Percentiles rank a stretch among this genome's conserved stretches.
These are phyloP conservation scores for Chloris gayana DNA, from an alignment of 176 grass and related monocot genomes.

Conservation along the genomic window DNA sequence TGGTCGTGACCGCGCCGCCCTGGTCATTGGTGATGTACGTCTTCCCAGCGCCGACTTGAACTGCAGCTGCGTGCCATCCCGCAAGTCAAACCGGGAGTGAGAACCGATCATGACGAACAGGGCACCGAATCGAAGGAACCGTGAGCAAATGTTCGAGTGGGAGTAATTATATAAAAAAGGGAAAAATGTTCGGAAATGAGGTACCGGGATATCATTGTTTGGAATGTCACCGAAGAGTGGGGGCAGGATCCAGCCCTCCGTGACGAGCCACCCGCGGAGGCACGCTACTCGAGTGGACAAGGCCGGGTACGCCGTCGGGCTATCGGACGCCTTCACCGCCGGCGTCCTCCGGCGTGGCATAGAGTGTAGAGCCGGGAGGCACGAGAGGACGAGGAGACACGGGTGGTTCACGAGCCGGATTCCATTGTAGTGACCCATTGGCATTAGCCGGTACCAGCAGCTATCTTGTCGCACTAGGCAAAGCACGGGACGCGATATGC, in stretches of 20 bases:
- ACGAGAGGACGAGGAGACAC: slow-evolving; percentile 9
- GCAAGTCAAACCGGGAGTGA: background rate
- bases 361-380: background rate
- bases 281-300: slow-evolving; percentile 38
- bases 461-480: no score
- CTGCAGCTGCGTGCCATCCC: slow-evolving; percentile 74
- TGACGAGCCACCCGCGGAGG: slow-evolving; percentile 75
- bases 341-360: background rate
- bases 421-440: background rate
- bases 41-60: slow-evolving; percentile 54
- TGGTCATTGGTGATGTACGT: slow-evolving; percentile 52
- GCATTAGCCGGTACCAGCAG: no score
- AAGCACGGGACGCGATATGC: no score
- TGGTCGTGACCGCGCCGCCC: slow-evolving; percentile 52
- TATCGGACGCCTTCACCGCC: background rate
- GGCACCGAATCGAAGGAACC: background rate
- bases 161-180: background rate
- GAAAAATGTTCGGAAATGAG: no score
- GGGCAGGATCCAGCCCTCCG: slow-evolving; percentile 67
- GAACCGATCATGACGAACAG: background rate
- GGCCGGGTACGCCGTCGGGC: background rate
- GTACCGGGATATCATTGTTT: slow-evolving; percentile 71
- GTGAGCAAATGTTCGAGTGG: background rate
- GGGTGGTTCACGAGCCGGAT: background rate
- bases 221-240: slow-evolving; percentile 68